phyloP scores from a whole-genome alignment of 306 rosid species.

The Purshia tridentata region DNA sequence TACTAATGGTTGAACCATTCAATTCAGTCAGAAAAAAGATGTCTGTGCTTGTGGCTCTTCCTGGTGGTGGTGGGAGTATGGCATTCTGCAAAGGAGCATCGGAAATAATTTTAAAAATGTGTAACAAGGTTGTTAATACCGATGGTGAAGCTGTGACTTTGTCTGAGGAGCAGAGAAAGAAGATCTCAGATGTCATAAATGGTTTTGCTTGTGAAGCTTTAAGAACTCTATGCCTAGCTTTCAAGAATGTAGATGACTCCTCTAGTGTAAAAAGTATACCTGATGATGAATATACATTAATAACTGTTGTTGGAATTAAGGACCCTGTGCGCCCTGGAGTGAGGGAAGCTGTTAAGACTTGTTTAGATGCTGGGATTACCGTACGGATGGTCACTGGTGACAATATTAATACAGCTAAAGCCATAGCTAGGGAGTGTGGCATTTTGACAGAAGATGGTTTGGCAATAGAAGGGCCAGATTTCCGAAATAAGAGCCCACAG shows the following conservation, averaged over 20 bases:
- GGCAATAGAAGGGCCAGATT: slow-evolving; percentile 88
- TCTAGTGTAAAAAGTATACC: slow-evolving; percentile 43
- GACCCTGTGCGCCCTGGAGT: slow-evolving; percentile 91
- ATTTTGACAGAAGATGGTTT: slow-evolving; percentile 79
- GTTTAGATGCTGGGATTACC: slow-evolving; percentile 73
- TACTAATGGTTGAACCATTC: slow-evolving; percentile 73
- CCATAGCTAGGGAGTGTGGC: slow-evolving; percentile 92
- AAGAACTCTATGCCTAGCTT: slow-evolving; percentile 77
- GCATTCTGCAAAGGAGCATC: slow-evolving; percentile 93
- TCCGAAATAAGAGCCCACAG: slow-evolving; percentile 49
- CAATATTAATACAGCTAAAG: slow-evolving; percentile 88
- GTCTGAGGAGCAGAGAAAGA: slow-evolving; percentile 48
- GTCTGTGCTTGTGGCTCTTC: slow-evolving; percentile 69
- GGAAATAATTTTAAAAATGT: slow-evolving; percentile 57
- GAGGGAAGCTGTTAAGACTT: slow-evolving; percentile 73
- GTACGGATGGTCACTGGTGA: slow-evolving; percentile 97
- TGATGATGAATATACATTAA: slow-evolving; percentile 53
- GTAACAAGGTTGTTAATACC: slow-evolving; percentile 58
- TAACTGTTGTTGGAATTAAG: slow-evolving; percentile 77
- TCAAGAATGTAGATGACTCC: slow-evolving; percentile 45
- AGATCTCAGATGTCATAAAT: slow-evolving; percentile 50
- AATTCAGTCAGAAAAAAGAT: slow-evolving; percentile 68
- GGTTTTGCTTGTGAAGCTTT: slow-evolving; percentile 71
- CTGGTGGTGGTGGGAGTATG: slow-evolving; percentile 37
- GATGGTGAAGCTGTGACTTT: slow-evolving; percentile 53